phyloP scores from a whole-genome alignment of 2,329 filamentous ascomycete genomes.

The Diplodia corticola region DNA sequence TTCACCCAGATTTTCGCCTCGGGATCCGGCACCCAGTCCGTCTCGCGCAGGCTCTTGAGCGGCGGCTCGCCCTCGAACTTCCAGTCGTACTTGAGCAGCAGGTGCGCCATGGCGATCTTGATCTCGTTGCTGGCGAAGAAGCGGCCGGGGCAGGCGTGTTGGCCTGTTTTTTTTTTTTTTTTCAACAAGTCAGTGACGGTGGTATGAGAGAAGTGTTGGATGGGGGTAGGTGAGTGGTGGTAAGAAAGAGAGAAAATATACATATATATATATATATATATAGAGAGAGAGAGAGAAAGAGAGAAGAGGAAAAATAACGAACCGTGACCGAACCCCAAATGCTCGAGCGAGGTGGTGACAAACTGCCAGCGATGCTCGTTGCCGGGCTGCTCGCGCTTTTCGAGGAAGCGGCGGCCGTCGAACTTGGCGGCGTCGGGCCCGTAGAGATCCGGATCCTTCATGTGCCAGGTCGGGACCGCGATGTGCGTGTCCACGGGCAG shows the following conservation, averaged over 20 bases:
- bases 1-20: not conserved
- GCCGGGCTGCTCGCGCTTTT: not conserved
- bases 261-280: too few relatives aligned
- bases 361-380: constrained; percentile 24
- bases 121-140: constrained; percentile 39
- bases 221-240: too few relatives aligned
- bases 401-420: constrained; percentile 16
- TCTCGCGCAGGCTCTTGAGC: not conserved
- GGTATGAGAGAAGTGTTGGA: too few relatives aligned
- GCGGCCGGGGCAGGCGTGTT: constrained; percentile 30
- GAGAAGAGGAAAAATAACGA: not conserved
- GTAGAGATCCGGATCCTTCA: constrained; percentile 1
- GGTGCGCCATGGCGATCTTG: constrained; percentile 34
- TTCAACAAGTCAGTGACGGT: not conserved
- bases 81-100: constrained; percentile 6
- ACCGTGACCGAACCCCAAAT: constrained; percentile 27
- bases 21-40: constrained; percentile 1
- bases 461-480: not conserved
- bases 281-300: not conserved
- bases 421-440: not conserved
- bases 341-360: constrained; percentile 10
- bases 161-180: not conserved
- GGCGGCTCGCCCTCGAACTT: constrained; percentile 8
- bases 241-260: too few relatives aligned
- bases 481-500: not conserved